These are phyloP conservation scores for Amphibolis antarctica DNA, from an alignment of 106 monocot species.

Conservation along the genomic window DNA sequence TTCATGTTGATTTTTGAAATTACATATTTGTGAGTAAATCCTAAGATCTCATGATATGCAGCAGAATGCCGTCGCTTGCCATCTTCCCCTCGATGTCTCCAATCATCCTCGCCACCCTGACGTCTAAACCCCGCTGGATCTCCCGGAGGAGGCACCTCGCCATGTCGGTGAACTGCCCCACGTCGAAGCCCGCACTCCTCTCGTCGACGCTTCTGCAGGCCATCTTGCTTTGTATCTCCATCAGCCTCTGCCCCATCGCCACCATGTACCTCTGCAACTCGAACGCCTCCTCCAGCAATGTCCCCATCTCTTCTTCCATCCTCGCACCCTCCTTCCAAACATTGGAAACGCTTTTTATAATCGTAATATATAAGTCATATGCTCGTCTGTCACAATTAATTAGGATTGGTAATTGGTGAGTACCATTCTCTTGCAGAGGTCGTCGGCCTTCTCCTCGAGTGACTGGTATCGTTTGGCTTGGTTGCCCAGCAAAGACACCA, in stretches of 20 bases:
- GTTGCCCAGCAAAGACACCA: constrained; percentile 53
- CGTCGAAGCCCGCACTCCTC: constrained; percentile 36
- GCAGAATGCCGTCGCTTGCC: constrained; percentile 44
- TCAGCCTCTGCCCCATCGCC: constrained; percentile 75
- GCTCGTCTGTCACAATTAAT: constrained; percentile 23
- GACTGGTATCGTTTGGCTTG: constrained; percentile 75
- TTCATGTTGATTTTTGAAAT: too few relatives aligned
- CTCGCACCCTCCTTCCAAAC: constrained; percentile 18
- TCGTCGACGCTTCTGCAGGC: constrained; percentile 14
- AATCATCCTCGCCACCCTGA: constrained; percentile 66
- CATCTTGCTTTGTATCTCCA: constrained; percentile 56
- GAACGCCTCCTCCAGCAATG: constrained; percentile 79
- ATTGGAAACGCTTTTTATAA: too few relatives aligned
- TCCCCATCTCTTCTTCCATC: constrained; percentile 28
- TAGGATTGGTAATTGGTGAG: neutral
- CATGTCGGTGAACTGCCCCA: constrained; percentile 55
- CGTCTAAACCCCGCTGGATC: constrained; percentile 69
- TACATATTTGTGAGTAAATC: too few relatives aligned
- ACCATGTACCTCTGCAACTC: constrained; percentile 75
- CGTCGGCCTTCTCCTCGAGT: constrained; percentile 72
- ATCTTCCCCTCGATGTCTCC: constrained; percentile 76
- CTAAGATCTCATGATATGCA: neutral
- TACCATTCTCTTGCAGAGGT: constrained; percentile 72
- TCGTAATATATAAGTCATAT: too few relatives aligned
- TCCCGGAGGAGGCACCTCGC: constrained; percentile 45